Evolutionary conservation across 1,284 basidiomycete genomes (phyloP), one percentile per base, ranked within the genome.

Genomic region (Ustilago lituana): DNA sequence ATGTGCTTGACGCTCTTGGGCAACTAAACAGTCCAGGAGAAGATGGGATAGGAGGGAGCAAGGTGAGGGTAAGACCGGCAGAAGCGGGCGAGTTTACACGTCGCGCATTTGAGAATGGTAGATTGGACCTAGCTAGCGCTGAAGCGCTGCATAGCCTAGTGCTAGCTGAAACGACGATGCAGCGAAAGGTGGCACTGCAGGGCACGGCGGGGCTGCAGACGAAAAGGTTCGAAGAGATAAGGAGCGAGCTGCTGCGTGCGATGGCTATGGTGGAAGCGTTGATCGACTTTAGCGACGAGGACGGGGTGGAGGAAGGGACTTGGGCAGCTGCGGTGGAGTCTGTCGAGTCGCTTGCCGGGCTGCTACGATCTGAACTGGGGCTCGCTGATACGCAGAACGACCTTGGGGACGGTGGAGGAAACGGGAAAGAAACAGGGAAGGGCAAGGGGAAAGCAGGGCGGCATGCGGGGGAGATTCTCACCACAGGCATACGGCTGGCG

Each of bases 211-310:
- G 84, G 76, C 48, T 47, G 36, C 62, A 67, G 33, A 32, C 60
- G 51, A 82, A 83, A 19, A 85, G 86, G 46, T 91, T 90, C 67
- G 88, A 91, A 41, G 76, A 85, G 3, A 83, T 94, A 38, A 85
- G 92, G 41, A 77, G 80, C 8, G 85, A 87, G 23, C 87, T 92
- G 23, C 86, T 94, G 33, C 83, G 86, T 23, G 89, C 89, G 52
- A 87, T 92, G 43, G 89, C 92, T 11, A 86, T 89, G 65, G 85
- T 91, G 0, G 93, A 95, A 82, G 93, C 92, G 1, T 83, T 94
- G 35, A 93, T 95, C 55, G 93, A 94, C 80, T 95, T 94, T 81
- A 89, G 90, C 6, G 93, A 94, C 82, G 90, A 90, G 22, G 92
- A 94, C 77, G 90, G 91, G 19, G 88, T 93, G 29, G 91, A 93